A percentile compares a stretch with the other conserved stretches of the same genome.
phyloP scores from a whole-genome alignment of 768 basidiomycete genomes.

The Cystofilobasidium macerans region DNA sequence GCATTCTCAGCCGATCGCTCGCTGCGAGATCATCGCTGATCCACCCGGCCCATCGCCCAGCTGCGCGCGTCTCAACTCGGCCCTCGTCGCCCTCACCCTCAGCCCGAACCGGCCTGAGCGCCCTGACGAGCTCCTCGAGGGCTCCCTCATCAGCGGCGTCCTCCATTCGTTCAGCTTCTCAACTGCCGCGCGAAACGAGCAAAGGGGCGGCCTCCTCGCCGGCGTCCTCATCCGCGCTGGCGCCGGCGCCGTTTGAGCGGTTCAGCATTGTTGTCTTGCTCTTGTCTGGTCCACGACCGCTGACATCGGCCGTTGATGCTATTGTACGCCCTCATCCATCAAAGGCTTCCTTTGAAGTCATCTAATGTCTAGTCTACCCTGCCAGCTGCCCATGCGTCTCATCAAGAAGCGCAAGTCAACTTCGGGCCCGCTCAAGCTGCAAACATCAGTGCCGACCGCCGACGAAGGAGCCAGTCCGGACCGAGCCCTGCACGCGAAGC shows the following conservation, averaged over 20 bases:
- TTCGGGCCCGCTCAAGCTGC: background rate
- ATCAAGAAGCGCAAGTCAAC: constrained; percentile 4
- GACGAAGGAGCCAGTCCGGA: background rate
- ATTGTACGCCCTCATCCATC: background rate
- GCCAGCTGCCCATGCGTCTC: background rate
- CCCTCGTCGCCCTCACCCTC: background rate
- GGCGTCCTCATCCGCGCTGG: no score
- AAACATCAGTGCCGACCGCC: background rate
- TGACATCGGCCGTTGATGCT: background rate
- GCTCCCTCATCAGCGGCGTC: background rate
- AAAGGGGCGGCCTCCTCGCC: background rate
- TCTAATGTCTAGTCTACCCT: background rate
- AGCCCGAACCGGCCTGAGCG: background rate
- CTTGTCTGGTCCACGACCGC: background rate
- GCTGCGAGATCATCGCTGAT: no score
- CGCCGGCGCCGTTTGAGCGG: no score
- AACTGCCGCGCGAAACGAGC: background rate
- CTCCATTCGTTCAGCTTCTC: background rate
- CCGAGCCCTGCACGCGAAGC: constrained; percentile 2
- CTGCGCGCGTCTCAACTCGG: background rate
- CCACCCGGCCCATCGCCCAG: no score
- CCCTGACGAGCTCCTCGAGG: background rate
- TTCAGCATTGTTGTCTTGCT: background rate
- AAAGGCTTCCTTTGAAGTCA: background rate
- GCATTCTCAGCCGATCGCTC: no score